Conservation (phyloP, 768 basidiomycete genomes). For the Amyloporia xantha region DNA sequence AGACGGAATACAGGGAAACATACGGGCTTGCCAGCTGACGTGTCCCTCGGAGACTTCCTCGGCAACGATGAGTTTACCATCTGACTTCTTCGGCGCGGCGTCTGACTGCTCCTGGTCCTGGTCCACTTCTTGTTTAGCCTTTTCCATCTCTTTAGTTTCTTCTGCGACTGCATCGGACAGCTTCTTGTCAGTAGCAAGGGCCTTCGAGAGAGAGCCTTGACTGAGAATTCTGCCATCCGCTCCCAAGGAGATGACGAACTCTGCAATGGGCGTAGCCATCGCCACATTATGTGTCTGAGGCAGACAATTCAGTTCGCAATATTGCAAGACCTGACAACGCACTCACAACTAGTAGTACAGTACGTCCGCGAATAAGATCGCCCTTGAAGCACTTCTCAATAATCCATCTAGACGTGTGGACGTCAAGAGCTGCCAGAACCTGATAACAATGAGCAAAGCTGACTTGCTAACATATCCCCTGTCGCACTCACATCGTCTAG, state of each 20-base stretch:
- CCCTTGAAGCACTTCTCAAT: slow-evolving; percentile 42
- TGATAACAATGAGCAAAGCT: slow-evolving; percentile 1
- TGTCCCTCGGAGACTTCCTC: slow-evolving; percentile 37
- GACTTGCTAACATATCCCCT: too few relatives aligned
- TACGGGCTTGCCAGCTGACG: slow-evolving; percentile 29
- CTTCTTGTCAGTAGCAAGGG: slow-evolving; percentile 33
- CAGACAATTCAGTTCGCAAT: not conserved
- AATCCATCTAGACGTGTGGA: slow-evolving; percentile 42
- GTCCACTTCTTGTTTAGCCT: slow-evolving; percentile 18
- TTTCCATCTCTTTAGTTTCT: slow-evolving; percentile 16
- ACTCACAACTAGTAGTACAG: slow-evolving; percentile 43
- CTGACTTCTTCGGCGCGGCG: slow-evolving; percentile 8
- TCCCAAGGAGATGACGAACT: slow-evolving; percentile 48
- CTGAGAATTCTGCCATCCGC: slow-evolving; percentile 44
- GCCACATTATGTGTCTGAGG: slow-evolving; percentile 47
- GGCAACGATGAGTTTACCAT: slow-evolving; percentile 28
- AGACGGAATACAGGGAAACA: slow-evolving; percentile 4
- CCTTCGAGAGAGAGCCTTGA: slow-evolving; percentile 42
- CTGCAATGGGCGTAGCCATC: slow-evolving; percentile 43
- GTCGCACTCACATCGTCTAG: slow-evolving; percentile 49
- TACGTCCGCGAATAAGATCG: slow-evolving; percentile 39
- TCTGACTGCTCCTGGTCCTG: slow-evolving; percentile 1
- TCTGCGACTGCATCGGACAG: slow-evolving; percentile 23
- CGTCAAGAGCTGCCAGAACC: slow-evolving; percentile 42
- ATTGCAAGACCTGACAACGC: not conserved